Conservation (phyloP, 352 stramenopile genomes). For the Globisporangium radiosum region DNA sequence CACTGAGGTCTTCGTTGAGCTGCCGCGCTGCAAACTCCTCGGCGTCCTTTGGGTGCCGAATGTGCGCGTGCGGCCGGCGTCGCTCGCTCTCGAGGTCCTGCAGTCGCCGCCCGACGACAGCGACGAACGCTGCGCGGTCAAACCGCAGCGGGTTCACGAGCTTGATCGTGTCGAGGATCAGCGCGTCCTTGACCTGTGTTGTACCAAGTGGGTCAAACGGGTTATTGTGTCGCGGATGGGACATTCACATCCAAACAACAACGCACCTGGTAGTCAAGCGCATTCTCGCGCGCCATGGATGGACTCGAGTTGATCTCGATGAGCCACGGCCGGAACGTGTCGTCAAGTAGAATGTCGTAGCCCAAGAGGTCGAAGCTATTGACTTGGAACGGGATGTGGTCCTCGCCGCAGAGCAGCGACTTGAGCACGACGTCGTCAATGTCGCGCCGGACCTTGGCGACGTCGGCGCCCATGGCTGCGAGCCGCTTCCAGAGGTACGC, state of each 20-base stretch:
- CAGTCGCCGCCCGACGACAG: slow-evolving; percentile 61
- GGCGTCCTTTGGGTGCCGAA: slow-evolving; percentile 39
- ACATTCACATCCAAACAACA: background rate
- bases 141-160: slow-evolving; percentile 82
- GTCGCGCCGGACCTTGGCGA: slow-evolving; percentile 49
- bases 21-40: slow-evolving; percentile 38
- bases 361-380: slow-evolving; percentile 94
- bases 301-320: slow-evolving; percentile 96
- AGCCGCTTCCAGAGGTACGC: slow-evolving; percentile 72
- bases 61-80: slow-evolving; percentile 48
- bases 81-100: slow-evolving; percentile 47
- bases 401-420: slow-evolving; percentile 81
- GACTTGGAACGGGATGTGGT: slow-evolving; percentile 86
- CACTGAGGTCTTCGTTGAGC: slow-evolving; percentile 67
- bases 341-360: slow-evolving; percentile 93
- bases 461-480: slow-evolving; percentile 56
- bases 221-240: background rate
- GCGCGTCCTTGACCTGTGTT: slow-evolving; percentile 73
- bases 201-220: background rate
- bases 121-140: slow-evolving; percentile 59
- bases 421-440: slow-evolving; percentile 84
- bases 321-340: slow-evolving; percentile 87
- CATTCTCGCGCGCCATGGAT: slow-evolving; percentile 84
- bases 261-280: slow-evolving; percentile 60
- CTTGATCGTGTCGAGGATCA: slow-evolving; percentile 86